phyloP scores from a whole-genome alignment of 2,329 filamentous ascomycete species.

The Calonectria honghensis region DNA sequence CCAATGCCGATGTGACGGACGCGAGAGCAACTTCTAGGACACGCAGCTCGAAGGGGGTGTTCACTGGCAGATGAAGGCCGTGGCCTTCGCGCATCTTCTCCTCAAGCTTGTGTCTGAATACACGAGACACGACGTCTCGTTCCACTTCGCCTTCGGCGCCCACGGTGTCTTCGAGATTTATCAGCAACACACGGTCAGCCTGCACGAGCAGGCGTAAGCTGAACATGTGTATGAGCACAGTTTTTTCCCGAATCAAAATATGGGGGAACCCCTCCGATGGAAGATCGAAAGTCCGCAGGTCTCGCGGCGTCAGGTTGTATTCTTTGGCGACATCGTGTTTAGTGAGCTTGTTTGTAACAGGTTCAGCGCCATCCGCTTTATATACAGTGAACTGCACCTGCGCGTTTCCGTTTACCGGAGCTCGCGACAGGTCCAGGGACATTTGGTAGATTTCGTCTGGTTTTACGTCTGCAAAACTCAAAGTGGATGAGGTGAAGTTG shows the following conservation, averaged over 20 bases:
- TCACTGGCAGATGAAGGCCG: neutral
- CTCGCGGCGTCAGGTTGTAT: slow-evolving; percentile 11
- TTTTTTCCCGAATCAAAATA: slow-evolving; percentile 21
- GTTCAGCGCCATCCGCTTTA: neutral
- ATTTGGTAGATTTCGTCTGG: neutral
- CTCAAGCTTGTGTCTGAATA: slow-evolving; percentile 20
- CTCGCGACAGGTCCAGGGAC: neutral
- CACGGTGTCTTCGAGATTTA: slow-evolving; percentile 18
- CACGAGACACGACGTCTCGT: slow-evolving; percentile 9
- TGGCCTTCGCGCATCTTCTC: neutral
- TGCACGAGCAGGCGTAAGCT: slow-evolving; percentile 15
- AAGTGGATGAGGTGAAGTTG: neutral
- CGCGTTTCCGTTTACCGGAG: slow-evolving; percentile 9
- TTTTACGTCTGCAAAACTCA: neutral
- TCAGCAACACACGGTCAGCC: slow-evolving; percentile 6
- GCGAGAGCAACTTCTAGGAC: slow-evolving; percentile 25
- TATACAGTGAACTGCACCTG: slow-evolving; percentile 9
- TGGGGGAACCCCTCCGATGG: slow-evolving; percentile 19
- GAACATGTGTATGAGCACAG: slow-evolving; percentile 22
- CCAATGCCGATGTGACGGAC: slow-evolving; percentile 11
- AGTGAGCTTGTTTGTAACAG: neutral
- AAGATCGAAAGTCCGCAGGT: slow-evolving; percentile 20
- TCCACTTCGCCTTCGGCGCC: slow-evolving; percentile 11
- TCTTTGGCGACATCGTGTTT: slow-evolving; percentile 23
- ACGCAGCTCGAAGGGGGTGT: slow-evolving; percentile 12